Base-by-base conservation (phyloP, 2,329 filamentous ascomycete species). In the Beauveria asiatica region DNA sequence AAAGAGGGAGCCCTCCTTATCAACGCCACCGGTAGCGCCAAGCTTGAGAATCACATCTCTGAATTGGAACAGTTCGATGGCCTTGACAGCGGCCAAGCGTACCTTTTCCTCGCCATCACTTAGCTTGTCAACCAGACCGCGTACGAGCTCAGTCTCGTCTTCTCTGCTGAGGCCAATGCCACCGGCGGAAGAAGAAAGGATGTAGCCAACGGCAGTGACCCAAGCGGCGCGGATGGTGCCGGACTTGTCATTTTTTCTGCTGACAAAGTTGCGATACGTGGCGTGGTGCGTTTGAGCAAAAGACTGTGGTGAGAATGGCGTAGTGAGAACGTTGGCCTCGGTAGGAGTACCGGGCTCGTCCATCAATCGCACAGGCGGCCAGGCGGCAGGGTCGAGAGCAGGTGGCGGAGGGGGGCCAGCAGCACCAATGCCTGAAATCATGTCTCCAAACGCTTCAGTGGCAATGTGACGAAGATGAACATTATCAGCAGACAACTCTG, bases 371-470 rank as follows among this genome's bases (percentile, higher is more conserved):
- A 88, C 77, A 4, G 88, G 87, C n/a, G 93, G 93, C 68, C 95
- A 97, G 33, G 88, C 87, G 23, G 88, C 83, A 13, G 93, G 90
- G 68, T 97, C 91, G 69, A 96, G 80, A 1, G 78, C 73, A 10
- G 88, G 83, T 7, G 84, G 76, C 16, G 88, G 83, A 17, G 92
- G 91, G 59, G 90, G 89, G 0, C 93, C 93, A 63, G 92, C 91
- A 62, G 93, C 90, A 54, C 93, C 93, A 70, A 97, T 95, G 6
- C 93, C 93, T 45, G 93, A 88, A 27, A 95, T 88, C 80, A 99
- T 92, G 70, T 97, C 93, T 57, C 95, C 94, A 44, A 99, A 84
- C 0, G 94, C 96, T 73, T 97, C 91, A 0, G 93, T 96, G 2
- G 93, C 93, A 61, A 99, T 81, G 62, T 90, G 82, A 57, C 94